Conservation (phyloP, 371 early-diverging fungal species). For the Lichtheimia ramosa region DNA sequence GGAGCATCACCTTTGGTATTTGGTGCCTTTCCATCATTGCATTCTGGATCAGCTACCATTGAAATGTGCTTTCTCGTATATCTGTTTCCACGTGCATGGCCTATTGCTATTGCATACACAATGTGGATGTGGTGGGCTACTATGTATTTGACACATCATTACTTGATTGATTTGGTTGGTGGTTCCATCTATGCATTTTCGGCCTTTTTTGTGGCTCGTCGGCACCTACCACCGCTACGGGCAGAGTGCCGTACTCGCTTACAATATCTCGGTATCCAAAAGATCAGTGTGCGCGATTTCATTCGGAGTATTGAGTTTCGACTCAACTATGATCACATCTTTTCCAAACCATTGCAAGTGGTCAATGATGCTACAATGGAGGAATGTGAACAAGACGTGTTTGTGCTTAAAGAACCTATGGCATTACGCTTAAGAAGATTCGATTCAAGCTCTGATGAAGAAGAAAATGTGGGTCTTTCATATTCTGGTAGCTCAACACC, state of each 20-base stretch:
- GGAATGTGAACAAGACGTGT: slow-evolving; percentile 14
- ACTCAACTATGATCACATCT: slow-evolving; percentile 6
- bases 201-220: slow-evolving; percentile 47
- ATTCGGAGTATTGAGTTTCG: slow-evolving; percentile 29
- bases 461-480: slow-evolving; percentile 11
- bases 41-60: slow-evolving; percentile 72
- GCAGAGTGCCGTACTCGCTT: slow-evolving; percentile 28
- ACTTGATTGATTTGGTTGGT: slow-evolving; percentile 71
- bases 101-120: slow-evolving; percentile 57
- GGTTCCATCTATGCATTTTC: slow-evolving; percentile 70
- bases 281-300: slow-evolving; percentile 21
- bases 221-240: slow-evolving; percentile 28
- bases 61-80: slow-evolving; percentile 62
- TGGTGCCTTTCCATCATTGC: slow-evolving; percentile 79
- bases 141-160: slow-evolving; percentile 78
- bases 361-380: slow-evolving; percentile 3
- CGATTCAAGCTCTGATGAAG: slow-evolving; percentile 10
- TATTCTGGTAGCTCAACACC: slow-evolving; percentile 26
- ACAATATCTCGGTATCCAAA: slow-evolving; percentile 35
- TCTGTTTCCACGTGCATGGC: slow-evolving; percentile 51
- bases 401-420: slow-evolving; percentile 15
- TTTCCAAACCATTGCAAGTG: not conserved
- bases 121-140: slow-evolving; percentile 81
- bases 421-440: slow-evolving; percentile 13
- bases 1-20: slow-evolving; percentile 72